These are phyloP conservation scores for Fragaria ananassa DNA, from an alignment of 306 rosid genomes.

Conservation along the genomic window DNA sequence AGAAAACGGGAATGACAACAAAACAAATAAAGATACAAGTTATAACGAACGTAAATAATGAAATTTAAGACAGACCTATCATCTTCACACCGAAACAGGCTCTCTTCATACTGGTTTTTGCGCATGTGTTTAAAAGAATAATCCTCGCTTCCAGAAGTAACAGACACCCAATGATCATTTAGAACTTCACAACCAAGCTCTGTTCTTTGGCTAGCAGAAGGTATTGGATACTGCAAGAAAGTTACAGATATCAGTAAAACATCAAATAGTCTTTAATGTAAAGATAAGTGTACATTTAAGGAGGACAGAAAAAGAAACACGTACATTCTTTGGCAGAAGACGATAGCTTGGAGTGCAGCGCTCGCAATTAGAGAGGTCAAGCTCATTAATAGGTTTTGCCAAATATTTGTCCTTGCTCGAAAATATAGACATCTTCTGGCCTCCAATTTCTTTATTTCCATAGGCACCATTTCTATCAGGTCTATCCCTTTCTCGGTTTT, in stretches of 20 bases:
- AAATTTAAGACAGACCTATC: constrained; percentile 65
- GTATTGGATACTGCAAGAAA: constrained; percentile 78
- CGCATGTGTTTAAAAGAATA: constrained; percentile 99
- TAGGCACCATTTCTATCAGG: constrained; percentile 39
- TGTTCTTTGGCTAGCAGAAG: constrained; percentile 82
- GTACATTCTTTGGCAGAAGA: constrained; percentile 86
- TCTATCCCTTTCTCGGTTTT: constrained; percentile 71
- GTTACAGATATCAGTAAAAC: constrained; percentile 19
- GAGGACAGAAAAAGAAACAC: constrained; percentile 12
- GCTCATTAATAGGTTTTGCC: constrained; percentile 89
- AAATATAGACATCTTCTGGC: constrained; percentile 67
- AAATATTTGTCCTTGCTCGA: constrained; percentile 89
- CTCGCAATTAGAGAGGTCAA: constrained; percentile 94
- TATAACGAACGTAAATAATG: constrained; percentile 8
- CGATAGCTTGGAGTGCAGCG: constrained; percentile 97
- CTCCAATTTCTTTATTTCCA: constrained; percentile 62
- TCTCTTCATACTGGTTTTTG: constrained; percentile 98
- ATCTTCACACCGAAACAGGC: constrained; percentile 98
- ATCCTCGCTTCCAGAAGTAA: constrained; percentile 99
- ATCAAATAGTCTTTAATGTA: constrained; percentile 9
- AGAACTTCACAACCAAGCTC: constrained; percentile 78
- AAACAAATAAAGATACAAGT: neutral
- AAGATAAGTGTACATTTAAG: constrained; percentile 9
- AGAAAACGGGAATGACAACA: neutral
- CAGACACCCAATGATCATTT: constrained; percentile 98